phyloP scores from a whole-genome alignment of 257 asterid species.

The Mitragyna speciosa region DNA sequence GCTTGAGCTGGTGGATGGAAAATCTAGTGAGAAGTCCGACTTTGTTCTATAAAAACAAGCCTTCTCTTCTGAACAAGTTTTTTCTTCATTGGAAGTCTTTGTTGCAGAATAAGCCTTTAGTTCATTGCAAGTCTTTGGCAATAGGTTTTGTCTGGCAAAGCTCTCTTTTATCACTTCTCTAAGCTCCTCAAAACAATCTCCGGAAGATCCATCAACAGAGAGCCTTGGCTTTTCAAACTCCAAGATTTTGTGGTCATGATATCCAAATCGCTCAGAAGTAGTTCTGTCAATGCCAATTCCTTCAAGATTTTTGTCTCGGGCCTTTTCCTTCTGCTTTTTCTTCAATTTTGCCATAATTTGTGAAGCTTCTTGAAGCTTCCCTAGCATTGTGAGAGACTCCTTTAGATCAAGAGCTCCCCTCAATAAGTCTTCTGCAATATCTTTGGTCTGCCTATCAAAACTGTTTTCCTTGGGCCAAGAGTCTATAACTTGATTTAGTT shows the following conservation, averaged over 20 bases:
- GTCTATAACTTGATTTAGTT: conserved; percentile 43
- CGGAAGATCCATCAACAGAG: conserved; percentile 40
- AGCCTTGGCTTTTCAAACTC: conserved; percentile 41
- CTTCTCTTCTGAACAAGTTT: conserved; percentile 17
- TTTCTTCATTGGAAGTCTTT: conserved; percentile 21
- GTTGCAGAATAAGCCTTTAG: conserved; percentile 14
- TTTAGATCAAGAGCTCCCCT: conserved; percentile 69
- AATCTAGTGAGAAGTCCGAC: conserved; percentile 28
- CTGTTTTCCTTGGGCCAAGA: conserved; percentile 41
- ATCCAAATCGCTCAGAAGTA: conserved; percentile 32
- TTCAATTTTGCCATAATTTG: conserved; percentile 34
- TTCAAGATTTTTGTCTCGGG: conserved; percentile 18
- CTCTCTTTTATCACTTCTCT: conserved; percentile 65
- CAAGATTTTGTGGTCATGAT: conserved; percentile 17
- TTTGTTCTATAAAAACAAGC: conserved; percentile 11
- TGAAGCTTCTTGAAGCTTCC: conserved; percentile 64
- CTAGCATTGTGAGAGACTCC: conserved; percentile 56
- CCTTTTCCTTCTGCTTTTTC: conserved; percentile 39
- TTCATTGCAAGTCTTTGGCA: conserved; percentile 35
- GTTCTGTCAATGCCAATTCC: conserved; percentile 25
- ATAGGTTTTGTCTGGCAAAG: conserved; percentile 59
- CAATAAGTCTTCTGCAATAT: conserved; percentile 53
- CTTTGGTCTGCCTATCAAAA: conserved; percentile 36
- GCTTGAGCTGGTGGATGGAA: conserved; percentile 55
- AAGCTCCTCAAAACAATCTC: conserved; percentile 71